phyloP scores from a whole-genome alignment of 148 eudicot species.

The Vaccinium myrtillus region DNA sequence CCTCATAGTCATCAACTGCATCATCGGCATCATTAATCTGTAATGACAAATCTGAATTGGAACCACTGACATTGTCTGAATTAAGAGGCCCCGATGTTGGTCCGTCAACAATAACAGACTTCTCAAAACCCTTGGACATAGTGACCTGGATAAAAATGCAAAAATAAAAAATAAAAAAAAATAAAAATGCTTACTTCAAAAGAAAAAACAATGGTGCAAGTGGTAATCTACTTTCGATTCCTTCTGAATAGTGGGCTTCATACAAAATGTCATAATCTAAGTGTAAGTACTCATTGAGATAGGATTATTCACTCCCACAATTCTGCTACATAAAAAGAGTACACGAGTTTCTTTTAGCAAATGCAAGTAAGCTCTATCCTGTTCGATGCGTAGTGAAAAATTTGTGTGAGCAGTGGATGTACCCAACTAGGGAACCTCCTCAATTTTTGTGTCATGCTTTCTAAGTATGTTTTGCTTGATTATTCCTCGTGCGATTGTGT shows the following conservation, averaged over 20 bases:
- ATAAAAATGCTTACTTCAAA: not conserved
- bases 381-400: not conserved
- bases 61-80: constrained; percentile 36
- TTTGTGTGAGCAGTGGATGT: not conserved
- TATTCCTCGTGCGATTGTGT: not conserved
- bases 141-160: constrained; percentile 26
- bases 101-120: constrained; percentile 27
- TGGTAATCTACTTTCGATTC: not conserved
- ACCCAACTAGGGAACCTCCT: not conserved
- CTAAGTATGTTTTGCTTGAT: not conserved
- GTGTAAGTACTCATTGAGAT: not conserved
- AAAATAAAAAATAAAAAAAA: not conserved
- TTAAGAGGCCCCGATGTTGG: constrained; percentile 40
- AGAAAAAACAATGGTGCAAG: not conserved
- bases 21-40: constrained; percentile 25
- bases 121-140: constrained; percentile 26
- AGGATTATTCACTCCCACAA: not conserved
- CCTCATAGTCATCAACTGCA: constrained; percentile 21
- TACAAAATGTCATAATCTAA: not conserved
- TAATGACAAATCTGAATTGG: constrained; percentile 47
- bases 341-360: not conserved
- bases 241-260: not conserved
- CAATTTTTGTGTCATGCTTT: not conserved
- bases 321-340: not conserved
- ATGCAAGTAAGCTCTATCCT: not conserved